phyloP scores from a whole-genome alignment of 768 basidiomycete species.

The Dendrothele bispora region DNA sequence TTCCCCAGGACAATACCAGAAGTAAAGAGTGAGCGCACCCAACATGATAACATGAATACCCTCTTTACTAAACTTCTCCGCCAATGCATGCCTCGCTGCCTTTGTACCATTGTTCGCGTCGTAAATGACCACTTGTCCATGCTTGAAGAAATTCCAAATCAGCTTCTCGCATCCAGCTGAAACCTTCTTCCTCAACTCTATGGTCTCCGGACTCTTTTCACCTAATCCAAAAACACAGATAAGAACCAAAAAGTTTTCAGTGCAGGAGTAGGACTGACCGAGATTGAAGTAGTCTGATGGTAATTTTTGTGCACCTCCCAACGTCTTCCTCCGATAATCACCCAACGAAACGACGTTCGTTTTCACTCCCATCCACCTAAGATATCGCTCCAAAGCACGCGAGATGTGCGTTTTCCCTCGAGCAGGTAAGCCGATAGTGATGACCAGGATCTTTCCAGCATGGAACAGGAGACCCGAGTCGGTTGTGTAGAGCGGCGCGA shows the following conservation, averaged over 20 bases:
- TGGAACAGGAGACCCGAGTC: conserved; percentile 85
- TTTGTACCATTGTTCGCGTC: conserved; percentile 94
- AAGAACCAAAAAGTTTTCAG: no score
- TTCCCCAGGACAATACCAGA: background rate
- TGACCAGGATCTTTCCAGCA: conserved; percentile 92
- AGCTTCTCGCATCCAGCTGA: conserved; percentile 83
- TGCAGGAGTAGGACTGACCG: conserved; percentile 54
- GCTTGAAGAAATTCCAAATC: conserved; percentile 84
- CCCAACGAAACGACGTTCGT: conserved; percentile 93
- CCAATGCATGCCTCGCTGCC: conserved; percentile 63
- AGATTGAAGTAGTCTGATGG: conserved; percentile 92
- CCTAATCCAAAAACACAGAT: conserved; percentile 44
- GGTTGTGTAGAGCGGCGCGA: conserved; percentile 94
- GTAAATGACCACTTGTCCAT: conserved; percentile 95
- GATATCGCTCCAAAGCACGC: conserved; percentile 92
- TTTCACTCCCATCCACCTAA: conserved; percentile 97
- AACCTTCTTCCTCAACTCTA: conserved; percentile 71
- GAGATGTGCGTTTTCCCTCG: conserved; percentile 97
- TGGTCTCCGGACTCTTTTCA: conserved; percentile 78
- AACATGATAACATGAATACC: conserved; percentile 94
- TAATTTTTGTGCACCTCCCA: conserved; percentile 85
- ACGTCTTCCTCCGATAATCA: conserved; percentile 87
- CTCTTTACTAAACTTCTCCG: conserved; percentile 80
- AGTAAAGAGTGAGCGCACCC: conserved; percentile 46
- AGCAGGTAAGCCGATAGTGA: conserved; percentile 92